Base-by-base conservation (phyloP, 108 stramenopile species). In the Fistulifera solaris region DNA sequence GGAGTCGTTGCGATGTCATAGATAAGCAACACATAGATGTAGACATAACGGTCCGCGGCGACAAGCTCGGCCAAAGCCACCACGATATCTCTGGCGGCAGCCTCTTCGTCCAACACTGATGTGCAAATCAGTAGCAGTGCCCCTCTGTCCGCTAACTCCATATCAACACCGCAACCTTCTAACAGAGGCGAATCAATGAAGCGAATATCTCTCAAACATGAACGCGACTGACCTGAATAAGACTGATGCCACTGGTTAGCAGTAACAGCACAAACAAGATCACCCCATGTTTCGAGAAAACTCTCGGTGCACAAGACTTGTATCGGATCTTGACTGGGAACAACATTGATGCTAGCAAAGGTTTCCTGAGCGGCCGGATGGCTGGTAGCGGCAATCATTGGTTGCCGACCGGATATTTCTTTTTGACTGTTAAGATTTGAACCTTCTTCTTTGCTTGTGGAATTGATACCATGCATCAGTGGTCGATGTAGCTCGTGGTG, bases 251-350 rank as follows among this genome's bases (percentile, higher is more conserved):
- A 78, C 14, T 58, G 45, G 5, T 74, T 79, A 38, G 71, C 54
- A 14, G 68, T 74, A 5, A 87, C 49, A 15, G 66, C 67, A 5
- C 65, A 65, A 52, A 78, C 57, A 3, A 64, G 22, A 47, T 77
- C 68, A 1, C 77, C 72, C 56, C 59, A 81, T 0, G 42, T 48
- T 54, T 87, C 82, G 10, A 87, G 53, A 49, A 87, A 87, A 13
- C 16, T 39, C 52, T 87, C 86, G 22, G 79, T 70, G 28, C 81
- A 76, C n/a, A 87, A 63, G 15, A 81, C 24, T 54, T 31, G 54
- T 6, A 73, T 39, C n/a, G 73, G 57, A 13, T 24, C n/a, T 38
- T 43, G 51, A 40, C 11, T 15, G 3, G 31, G 31, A 6, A 8
- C 31, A 35, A 3, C 6, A 35, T 35, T 35, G 6, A 8, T 8